Evolutionary conservation across 306 rosid genomes (phyloP), one percentile per base, ranked within the genome.

Genomic region (Pterocarpus santalinus): DNA sequence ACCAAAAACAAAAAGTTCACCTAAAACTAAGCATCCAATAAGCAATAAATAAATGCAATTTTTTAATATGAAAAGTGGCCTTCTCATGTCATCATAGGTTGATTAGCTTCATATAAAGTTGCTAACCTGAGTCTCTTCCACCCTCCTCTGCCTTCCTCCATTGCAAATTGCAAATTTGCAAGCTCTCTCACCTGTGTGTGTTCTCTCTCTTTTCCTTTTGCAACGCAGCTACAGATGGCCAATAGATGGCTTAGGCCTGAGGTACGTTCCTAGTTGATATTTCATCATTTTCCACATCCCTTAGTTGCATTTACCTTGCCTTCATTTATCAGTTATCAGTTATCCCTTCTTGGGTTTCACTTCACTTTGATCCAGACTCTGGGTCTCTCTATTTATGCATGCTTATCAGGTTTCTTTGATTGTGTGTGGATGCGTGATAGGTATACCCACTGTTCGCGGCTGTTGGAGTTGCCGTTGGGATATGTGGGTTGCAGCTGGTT

Each of bases 211-310:
- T 2, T 12, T 44, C 30, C 62, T 2, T 65, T 51, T 10, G 5
- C 41, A 38, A 83, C 89, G 86, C 86, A 38, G 71, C 86, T 7
- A 78, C 83, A 28, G 47, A 63, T 73, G 81, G 72, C 88, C 6
- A 90, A 65, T 81, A 88, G 89, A 33, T 94, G 98, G 98, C 74
- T 94, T 72, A 94, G 96, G 85, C 95, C 93, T 5, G 97, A 92
- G 95, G 97, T 89, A 56, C 28, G 56, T 49, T 13, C 56, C 56
- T 35, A 17, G 12, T 39, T 44, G 10, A 7, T 1, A 7, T 28
- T 60, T 12, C 30, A 41, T 43, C 22, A 10, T 46, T 33, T 33
- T 7, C 51, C 36, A 5, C 7, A 1, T 58, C 35, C 13, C 35
- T 28, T 16, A 4, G 16, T n/a, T 15, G 49, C 6, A 36, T 65